A percentile compares a stretch with the other conserved stretches of the same genome.
Evolutionary conservation across 805 yeast species (phyloP).

Genomic region (Starmera dryadoides): DNA sequence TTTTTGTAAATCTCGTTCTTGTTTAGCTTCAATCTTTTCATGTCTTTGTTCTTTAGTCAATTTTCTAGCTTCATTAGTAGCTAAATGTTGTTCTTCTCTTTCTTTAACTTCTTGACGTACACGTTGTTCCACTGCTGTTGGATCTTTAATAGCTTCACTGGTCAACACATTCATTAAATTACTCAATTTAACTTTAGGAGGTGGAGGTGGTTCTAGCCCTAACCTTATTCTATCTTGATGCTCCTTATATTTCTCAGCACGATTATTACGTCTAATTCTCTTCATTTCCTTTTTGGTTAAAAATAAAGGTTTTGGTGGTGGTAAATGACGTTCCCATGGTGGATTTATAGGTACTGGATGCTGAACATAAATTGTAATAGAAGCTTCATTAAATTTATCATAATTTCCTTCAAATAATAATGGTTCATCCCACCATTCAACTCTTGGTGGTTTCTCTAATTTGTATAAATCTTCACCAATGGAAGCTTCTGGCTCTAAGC

Average conservation of each 20-base stretch:
- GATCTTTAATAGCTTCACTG: constrained; percentile 79
- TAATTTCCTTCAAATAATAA: constrained; percentile 35
- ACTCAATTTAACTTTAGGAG: constrained; percentile 77
- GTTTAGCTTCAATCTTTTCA: constrained; percentile 39
- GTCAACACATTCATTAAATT: constrained; percentile 85
- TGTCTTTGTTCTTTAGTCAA: constrained; percentile 49
- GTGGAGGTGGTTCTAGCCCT: constrained; percentile 84
- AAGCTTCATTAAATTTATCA: constrained; percentile 29
- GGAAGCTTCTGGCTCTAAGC: constrained; percentile 37
- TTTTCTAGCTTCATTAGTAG: constrained; percentile 54
- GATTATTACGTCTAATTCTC: constrained; percentile 60
- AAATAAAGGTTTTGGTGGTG: constrained; percentile 39
- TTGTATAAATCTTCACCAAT: constrained; percentile 52
- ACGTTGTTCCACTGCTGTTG: constrained; percentile 73
- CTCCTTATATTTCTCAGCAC: constrained; percentile 58
- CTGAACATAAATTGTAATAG: constrained; percentile 63
- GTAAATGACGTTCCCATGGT: constrained; percentile 44
- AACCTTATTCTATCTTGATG: constrained; percentile 69
- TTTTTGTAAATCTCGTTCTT: constrained; percentile 38
- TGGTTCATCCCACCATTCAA: constrained; percentile 89
- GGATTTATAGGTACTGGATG: constrained; percentile 70
- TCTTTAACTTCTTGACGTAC: constrained; percentile 65
- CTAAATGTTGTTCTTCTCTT: constrained; percentile 51
- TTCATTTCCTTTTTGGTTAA: constrained; percentile 75
- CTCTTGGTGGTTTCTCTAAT: constrained; percentile 44